Evolutionary conservation across 768 basidiomycete genomes (phyloP), one percentile per base, ranked within the genome.

Genomic region (Epithele typhae): DNA sequence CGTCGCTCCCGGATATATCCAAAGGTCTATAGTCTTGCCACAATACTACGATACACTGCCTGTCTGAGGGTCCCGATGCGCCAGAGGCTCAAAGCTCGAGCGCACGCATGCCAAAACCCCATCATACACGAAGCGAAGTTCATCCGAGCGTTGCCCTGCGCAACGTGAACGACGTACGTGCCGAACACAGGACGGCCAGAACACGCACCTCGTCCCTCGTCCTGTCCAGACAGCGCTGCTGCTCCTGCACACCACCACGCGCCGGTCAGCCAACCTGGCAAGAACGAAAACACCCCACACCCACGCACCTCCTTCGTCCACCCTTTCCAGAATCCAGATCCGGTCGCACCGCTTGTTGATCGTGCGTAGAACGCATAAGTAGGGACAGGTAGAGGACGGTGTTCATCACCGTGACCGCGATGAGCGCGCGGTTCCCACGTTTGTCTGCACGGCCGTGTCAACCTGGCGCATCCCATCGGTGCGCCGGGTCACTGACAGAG

Each of bases 51-150:
- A n/a, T n/a, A n/a, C n/a, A n/a, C n/a, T n/a, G n/a, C n/a, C n/a
- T n/a, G n/a, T n/a, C n/a, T n/a, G n/a, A n/a, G n/a, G n/a, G n/a
- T n/a, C n/a, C n/a, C n/a, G n/a, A n/a, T n/a, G n/a, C n/a, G n/a
- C n/a, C n/a, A n/a, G n/a, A n/a, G n/a, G n/a, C n/a, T n/a, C n/a
- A n/a, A n/a, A n/a, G n/a, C n/a, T n/a, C n/a, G n/a, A n/a, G n/a
- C n/a, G n/a, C n/a, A n/a, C n/a, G n/a, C n/a, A n/a, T n/a, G n/a
- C n/a, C n/a, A n/a, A n/a, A n/a, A n/a, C n/a, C n/a, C n/a, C n/a
- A n/a, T n/a, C n/a, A 58, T 82, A 79, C 1, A 72, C 78, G 50
- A 84, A 84, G 17, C 78, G 68, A 66, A 84, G 55, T 84, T 80
- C 54, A 84, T 60, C 35, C 79, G 63, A 47, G 71, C 57, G 56